phyloP scores from a whole-genome alignment of 768 basidiomycete species.

The Amanita exitialis region DNA sequence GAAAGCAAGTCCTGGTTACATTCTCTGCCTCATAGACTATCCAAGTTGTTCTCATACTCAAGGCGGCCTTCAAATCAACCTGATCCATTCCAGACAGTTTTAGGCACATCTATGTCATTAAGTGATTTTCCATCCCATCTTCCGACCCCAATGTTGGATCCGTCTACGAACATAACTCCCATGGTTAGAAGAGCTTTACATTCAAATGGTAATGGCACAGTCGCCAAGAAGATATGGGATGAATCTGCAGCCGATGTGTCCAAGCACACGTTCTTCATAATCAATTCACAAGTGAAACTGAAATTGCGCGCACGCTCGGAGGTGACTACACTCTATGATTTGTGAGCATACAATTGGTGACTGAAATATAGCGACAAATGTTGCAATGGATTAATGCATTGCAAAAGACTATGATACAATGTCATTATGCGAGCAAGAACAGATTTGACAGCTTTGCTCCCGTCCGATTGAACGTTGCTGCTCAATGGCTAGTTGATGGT shows the following conservation, averaged over 20 bases:
- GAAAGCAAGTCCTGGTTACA: slow-evolving; percentile 2
- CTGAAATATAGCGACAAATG: slow-evolving; percentile 70
- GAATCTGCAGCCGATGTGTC: slow-evolving; percentile 51
- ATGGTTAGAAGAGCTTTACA: slow-evolving; percentile 18
- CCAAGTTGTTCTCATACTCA: slow-evolving; percentile 26
- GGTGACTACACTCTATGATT: slow-evolving; percentile 25
- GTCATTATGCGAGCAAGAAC: slow-evolving; percentile 71
- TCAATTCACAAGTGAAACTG: slow-evolving; percentile 83
- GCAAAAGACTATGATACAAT: slow-evolving; percentile 66
- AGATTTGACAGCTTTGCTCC: slow-evolving; percentile 95
- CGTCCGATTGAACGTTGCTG: slow-evolving; percentile 83
- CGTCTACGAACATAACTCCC: slow-evolving; percentile 67
- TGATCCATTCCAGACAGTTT: background rate
- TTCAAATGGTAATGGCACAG: slow-evolving; percentile 15
- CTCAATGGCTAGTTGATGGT: slow-evolving; percentile 98
- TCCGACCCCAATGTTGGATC: slow-evolving; percentile 61
- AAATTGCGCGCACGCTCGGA: slow-evolving; percentile 86
- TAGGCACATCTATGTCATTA: slow-evolving; percentile 19
- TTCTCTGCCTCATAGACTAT: slow-evolving; percentile 38
- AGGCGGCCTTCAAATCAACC: background rate
- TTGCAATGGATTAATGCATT: slow-evolving; percentile 92
- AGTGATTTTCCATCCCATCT: slow-evolving; percentile 28
- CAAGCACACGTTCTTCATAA: slow-evolving; percentile 90
- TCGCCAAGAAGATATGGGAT: slow-evolving; percentile 12
- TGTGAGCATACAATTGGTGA: background rate